Evolutionary conservation across 495 filamentous ascomycete genomes (phyloP).

Genomic region (Talaromyces liani): DNA sequence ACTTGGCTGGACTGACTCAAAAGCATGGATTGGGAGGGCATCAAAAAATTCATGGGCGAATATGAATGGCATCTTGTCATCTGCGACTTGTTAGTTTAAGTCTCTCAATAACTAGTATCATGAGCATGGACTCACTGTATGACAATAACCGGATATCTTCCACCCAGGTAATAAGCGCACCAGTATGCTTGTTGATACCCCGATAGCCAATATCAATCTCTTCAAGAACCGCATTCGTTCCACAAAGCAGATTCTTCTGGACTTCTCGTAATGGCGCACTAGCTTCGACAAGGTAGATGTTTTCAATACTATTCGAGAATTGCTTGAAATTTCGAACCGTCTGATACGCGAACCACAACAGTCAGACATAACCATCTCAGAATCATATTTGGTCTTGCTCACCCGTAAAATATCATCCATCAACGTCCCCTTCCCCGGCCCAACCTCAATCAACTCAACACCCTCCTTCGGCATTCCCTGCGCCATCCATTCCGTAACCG

Average conservation of each 20-base stretch:
- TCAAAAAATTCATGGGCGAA: conserved; percentile 98
- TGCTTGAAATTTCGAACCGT: conserved; percentile 76
- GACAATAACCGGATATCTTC: conserved; percentile 82
- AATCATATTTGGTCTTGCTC: conserved; percentile 17
- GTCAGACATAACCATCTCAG: not conserved
- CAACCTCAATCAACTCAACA: conserved; percentile 85
- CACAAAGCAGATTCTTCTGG: conserved; percentile 81
- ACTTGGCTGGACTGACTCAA: conserved; percentile 58
- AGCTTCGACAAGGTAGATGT: conserved; percentile 86
- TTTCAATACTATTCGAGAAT: conserved; percentile 69
- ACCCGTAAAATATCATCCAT: conserved; percentile 96
- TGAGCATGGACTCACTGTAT: conserved; percentile 39
- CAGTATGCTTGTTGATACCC: conserved; percentile 66
- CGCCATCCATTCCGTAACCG: conserved; percentile 90
- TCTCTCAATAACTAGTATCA: not conserved
- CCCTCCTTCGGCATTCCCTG: conserved; percentile 65
- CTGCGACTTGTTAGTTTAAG: conserved; percentile 18
- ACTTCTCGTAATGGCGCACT: conserved; percentile 65
- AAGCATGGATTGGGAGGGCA: conserved; percentile 95
- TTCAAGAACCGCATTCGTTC: conserved; percentile 56
- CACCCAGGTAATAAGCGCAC: conserved; percentile 75
- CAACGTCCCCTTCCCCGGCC: conserved; percentile 87
- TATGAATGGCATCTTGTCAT: conserved; percentile 76
- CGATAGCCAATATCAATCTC: conserved; percentile 69
- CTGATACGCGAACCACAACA: conserved; percentile 31